Evolutionary conservation across 352 stramenopile species (phyloP), one percentile per base, ranked within the genome.

Genomic region (Pythium utonaiense): DNA sequence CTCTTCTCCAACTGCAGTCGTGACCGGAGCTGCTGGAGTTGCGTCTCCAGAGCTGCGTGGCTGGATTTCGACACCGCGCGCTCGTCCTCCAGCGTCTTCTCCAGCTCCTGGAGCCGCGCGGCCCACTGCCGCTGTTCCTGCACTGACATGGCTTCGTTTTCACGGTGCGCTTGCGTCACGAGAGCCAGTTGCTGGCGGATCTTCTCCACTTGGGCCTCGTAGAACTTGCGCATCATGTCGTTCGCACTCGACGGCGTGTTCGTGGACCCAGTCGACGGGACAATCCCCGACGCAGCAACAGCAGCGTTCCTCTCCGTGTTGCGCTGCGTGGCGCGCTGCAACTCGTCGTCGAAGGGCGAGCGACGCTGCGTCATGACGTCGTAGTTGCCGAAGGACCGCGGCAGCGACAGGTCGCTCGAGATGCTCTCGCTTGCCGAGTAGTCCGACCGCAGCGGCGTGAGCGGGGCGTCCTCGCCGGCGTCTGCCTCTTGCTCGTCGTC

Each of bases 141-240:
- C 27, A 76, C 65, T 9, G 89, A 25, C 47, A 66, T 74, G 14
- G 68, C 70, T 69, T 91, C 76, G 12, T 80, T 49, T 27, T 84
- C 72, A 9, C 56, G 71, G 31, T 90, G 76, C 0, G 71, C 60
- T 24, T 86, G 75, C 8, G 76, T 67, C 41, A 69, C 67, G 9
- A 84, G 41, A 0, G 63, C 66, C 25, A 91, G 62, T 57, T 93
- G 81, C 21, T 69, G 57, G 44, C 83, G 78, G 30, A 92, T 80
- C 62, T 89, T 85, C 13, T 82, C 77, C n/a, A 91, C 83, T 56
- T 92, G 83, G 22, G 82, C 75, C 65, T 91, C 79, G 62, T 90
- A 93, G 47, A 92, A 90, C 61, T 85, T 86, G 57, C 86, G 83
- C 78, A 92, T 86, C 34, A 89, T 67, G 13, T 77, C 56, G 47